phyloP scores from a whole-genome alignment of 1,284 basidiomycete genomes.

The Coniophora puteana region DNA sequence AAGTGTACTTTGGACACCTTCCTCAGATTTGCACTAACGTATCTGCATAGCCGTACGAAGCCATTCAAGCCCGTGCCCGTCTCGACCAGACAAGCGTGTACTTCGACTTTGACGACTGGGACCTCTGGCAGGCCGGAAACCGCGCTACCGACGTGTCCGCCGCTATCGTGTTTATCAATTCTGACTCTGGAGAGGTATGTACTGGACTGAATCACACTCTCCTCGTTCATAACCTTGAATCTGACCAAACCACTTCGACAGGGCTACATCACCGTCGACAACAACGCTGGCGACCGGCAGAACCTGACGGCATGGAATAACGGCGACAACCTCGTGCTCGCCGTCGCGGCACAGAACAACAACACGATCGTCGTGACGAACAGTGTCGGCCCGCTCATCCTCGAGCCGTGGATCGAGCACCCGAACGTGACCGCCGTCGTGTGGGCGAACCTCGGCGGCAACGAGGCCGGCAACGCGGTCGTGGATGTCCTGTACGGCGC shows the following conservation, averaged over 20 bases:
- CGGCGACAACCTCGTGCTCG: slow-evolving; percentile 42
- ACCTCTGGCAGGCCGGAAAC: slow-evolving; percentile 24
- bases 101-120: slow-evolving; percentile 33
- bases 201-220: slow-evolving; percentile 6
- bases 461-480: slow-evolving; percentile 45
- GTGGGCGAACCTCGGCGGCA: slow-evolving; percentile 55
- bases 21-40: background rate
- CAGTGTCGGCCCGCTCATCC: slow-evolving; percentile 46
- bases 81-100: slow-evolving; percentile 30
- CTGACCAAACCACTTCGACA: slow-evolving; percentile 35
- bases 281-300: slow-evolving; percentile 41
- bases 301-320: slow-evolving; percentile 56
- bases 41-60: slow-evolving; percentile 33
- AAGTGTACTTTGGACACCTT: slow-evolving; percentile 8
- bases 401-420: slow-evolving; percentile 52
- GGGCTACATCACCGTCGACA: slow-evolving; percentile 51
- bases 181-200: slow-evolving; percentile 35
- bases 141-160: slow-evolving; percentile 24
- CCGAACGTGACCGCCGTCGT: slow-evolving; percentile 48
- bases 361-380: slow-evolving; percentile 61
- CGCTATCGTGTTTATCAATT: slow-evolving; percentile 36
- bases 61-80: slow-evolving; percentile 30
- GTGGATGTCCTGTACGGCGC: slow-evolving; percentile 44
- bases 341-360: slow-evolving; percentile 33
- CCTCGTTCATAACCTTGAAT: background rate